phyloP scores from a whole-genome alignment of 345 rosid species.

The Ricinus communis region DNA sequence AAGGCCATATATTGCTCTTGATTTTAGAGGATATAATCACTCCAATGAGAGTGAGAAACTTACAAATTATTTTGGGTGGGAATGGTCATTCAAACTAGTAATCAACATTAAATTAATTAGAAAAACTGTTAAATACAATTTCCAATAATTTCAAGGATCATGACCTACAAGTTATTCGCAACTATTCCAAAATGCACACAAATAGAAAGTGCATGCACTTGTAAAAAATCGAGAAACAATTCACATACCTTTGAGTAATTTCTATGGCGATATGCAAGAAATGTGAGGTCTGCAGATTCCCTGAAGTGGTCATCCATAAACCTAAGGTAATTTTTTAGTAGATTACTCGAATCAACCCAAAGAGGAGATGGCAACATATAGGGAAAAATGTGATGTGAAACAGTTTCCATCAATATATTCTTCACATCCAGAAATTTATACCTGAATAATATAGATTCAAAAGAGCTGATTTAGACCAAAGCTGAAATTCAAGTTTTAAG shows the following conservation, averaged over 20 bases:
- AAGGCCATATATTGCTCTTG: constrained; percentile 1
- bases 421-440: constrained; percentile 94
- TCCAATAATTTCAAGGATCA: background rate
- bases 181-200: background rate
- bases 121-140: no score
- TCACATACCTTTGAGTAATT: constrained; percentile 85
- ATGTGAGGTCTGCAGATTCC: constrained; percentile 97
- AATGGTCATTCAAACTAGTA: background rate
- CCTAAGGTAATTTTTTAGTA: constrained; percentile 84
- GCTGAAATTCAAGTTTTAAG: background rate
- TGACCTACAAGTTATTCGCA: background rate
- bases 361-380: constrained; percentile 83
- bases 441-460: constrained; percentile 38
- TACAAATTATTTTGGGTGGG: background rate
- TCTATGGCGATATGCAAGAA: constrained; percentile 95
- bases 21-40: background rate
- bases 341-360: constrained; percentile 67
- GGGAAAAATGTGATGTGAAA: constrained; percentile 81
- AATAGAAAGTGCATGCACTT: background rate
- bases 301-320: constrained; percentile 98
- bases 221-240: background rate
- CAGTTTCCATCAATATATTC: constrained; percentile 92
- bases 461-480: constrained; percentile 3
- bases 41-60: background rate
- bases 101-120: background rate